phyloP scores from a whole-genome alignment of 495 filamentous ascomycete genomes.

The Pyrenula massariospora region DNA sequence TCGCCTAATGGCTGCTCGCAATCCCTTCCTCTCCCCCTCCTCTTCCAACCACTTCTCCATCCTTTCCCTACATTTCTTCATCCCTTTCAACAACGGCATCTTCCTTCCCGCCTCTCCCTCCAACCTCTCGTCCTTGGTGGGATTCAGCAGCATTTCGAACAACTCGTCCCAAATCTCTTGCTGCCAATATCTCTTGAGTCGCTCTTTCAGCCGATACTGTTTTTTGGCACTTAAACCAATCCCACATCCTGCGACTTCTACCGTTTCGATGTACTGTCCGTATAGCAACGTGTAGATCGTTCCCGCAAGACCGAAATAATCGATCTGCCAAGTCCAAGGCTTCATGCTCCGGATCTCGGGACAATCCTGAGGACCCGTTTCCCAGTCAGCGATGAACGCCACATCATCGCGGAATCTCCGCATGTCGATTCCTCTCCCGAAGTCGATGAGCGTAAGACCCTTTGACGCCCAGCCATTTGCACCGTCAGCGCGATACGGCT shows the following conservation, averaged over 20 bases:
- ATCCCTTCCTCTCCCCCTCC: slow-evolving; percentile 55
- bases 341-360: slow-evolving; percentile 86
- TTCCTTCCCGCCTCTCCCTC: slow-evolving; percentile 37
- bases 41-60: slow-evolving; percentile 73
- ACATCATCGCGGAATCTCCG: slow-evolving; percentile 62
- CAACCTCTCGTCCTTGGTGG: slow-evolving; percentile 25
- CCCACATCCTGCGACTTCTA: slow-evolving; percentile 30
- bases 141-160: slow-evolving; percentile 84
- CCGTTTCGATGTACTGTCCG: slow-evolving; percentile 86
- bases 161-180: slow-evolving; percentile 73
- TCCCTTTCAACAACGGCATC: slow-evolving; percentile 50
- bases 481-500: slow-evolving; percentile 57
- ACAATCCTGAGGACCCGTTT: slow-evolving; percentile 71
- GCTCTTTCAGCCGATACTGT: slow-evolving; percentile 61
- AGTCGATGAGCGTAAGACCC: slow-evolving; percentile 82
- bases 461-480: slow-evolving; percentile 66
- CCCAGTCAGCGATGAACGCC: slow-evolving; percentile 92
- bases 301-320: slow-evolving; percentile 85
- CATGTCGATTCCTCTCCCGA: slow-evolving; percentile 93
- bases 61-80: slow-evolving; percentile 42
- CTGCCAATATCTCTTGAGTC: slow-evolving; percentile 90
- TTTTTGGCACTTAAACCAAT: slow-evolving; percentile 16
- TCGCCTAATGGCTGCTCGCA: slow-evolving; percentile 28
- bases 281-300: slow-evolving; percentile 80
- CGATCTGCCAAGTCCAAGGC: slow-evolving; percentile 93